Conservation (phyloP, 2,329 filamentous ascomycete genomes). For the Daldinia eschscholtzii region DNA sequence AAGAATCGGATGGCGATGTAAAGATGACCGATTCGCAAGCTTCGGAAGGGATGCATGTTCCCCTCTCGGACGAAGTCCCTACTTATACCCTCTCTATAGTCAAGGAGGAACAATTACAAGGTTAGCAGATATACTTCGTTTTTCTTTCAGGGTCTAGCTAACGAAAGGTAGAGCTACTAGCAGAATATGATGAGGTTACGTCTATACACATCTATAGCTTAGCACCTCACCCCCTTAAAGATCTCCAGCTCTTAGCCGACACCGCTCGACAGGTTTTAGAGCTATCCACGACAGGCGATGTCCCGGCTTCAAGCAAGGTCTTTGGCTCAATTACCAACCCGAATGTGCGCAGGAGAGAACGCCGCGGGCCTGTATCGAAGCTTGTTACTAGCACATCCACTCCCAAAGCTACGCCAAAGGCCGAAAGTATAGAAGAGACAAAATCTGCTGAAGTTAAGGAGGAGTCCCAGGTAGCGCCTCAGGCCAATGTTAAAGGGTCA, state of each 20-base stretch:
- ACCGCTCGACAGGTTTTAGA: slow-evolving; percentile 72
- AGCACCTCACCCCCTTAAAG: slow-evolving; percentile 75
- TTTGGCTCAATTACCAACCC: slow-evolving; percentile 84
- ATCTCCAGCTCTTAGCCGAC: slow-evolving; percentile 79
- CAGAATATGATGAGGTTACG: slow-evolving; percentile 77
- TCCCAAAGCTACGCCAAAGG: slow-evolving; percentile 49
- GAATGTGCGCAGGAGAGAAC: slow-evolving; percentile 68
- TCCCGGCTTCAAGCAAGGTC: slow-evolving; percentile 67
- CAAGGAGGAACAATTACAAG: slow-evolving; percentile 78
- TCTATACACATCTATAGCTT: slow-evolving; percentile 92
- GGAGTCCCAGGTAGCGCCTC: slow-evolving; percentile 50
- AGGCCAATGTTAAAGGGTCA: slow-evolving; percentile 45
- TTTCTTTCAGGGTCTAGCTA: slow-evolving; percentile 28
- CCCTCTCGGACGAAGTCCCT: slow-evolving; percentile 63
- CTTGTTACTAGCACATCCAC: slow-evolving; percentile 48
- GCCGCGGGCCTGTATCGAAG: slow-evolving; percentile 52
- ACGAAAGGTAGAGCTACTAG: slow-evolving; percentile 69
- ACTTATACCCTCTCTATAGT: slow-evolving; percentile 74
- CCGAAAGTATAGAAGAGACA: slow-evolving; percentile 52
- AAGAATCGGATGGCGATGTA: slow-evolving; percentile 71
- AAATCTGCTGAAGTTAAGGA: slow-evolving; percentile 57
- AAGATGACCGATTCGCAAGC: slow-evolving; percentile 77
- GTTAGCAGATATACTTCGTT: slow-evolving; percentile 56
- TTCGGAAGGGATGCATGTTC: slow-evolving; percentile 54
- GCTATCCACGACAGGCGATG: slow-evolving; percentile 69